Evolutionary conservation across 2,329 filamentous ascomycete genomes (phyloP).

Genomic region (Xylaria sp.): DNA sequence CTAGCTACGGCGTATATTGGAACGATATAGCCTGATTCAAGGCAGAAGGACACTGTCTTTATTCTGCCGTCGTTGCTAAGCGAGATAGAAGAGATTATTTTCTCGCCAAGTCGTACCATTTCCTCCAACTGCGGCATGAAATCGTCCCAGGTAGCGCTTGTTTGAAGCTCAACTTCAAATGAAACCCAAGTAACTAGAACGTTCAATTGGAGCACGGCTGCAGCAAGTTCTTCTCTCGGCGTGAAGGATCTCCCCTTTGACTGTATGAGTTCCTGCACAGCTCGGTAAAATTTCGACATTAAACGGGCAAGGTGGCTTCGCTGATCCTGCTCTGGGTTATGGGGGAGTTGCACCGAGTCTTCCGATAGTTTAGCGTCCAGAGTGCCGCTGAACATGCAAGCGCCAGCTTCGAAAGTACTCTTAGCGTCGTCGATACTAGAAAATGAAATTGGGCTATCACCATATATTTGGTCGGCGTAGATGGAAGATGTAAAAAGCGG

Average conservation of each 20-base stretch:
- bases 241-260: background rate
- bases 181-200: slow-evolving; percentile 17
- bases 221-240: slow-evolving; percentile 9
- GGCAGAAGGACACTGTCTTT: background rate
- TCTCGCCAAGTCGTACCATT: slow-evolving; percentile 6
- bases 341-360: slow-evolving; percentile 3
- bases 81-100: background rate
- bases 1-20: slow-evolving; percentile 17
- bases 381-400: slow-evolving; percentile 18
- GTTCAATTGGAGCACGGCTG: slow-evolving; percentile 14
- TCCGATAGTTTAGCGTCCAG: slow-evolving; percentile 17
- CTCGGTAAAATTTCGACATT: slow-evolving; percentile 9
- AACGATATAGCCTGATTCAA: slow-evolving; percentile 15
- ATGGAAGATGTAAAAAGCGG: background rate
- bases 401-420: slow-evolving; percentile 9
- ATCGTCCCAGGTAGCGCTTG: background rate
- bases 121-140: slow-evolving; percentile 10
- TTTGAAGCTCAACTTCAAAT: slow-evolving; percentile 16
- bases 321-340: background rate
- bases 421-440: slow-evolving; percentile 15
- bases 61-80: background rate
- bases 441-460: slow-evolving; percentile 3
- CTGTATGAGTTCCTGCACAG: slow-evolving; percentile 3
- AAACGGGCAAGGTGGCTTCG: slow-evolving; percentile 5
- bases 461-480: background rate